phyloP scores from a whole-genome alignment of 2,329 filamentous ascomycete genomes.

The Elsinoe ampelina region DNA sequence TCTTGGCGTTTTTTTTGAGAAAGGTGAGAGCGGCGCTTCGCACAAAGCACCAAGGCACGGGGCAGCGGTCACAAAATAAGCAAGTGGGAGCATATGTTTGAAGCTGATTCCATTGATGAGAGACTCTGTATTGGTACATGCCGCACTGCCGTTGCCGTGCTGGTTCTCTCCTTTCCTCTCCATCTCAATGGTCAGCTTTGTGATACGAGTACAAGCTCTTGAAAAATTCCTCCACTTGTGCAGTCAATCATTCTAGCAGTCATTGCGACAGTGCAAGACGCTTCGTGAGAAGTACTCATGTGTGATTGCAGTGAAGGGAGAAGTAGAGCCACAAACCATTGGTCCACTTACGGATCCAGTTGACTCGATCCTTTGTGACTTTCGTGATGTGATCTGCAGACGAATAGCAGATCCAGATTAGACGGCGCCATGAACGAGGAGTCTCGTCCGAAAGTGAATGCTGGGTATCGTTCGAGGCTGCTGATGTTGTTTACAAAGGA shows the following conservation, averaged over 20 bases:
- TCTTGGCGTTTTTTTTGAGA: background rate
- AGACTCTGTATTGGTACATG: background rate
- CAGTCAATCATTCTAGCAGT: too few relatives aligned
- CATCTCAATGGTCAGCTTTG: too few relatives aligned
- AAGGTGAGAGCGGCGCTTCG: background rate
- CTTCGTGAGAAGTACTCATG: background rate
- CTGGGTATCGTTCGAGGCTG: too few relatives aligned
- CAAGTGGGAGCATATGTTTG: too few relatives aligned
- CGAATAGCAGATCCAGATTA: background rate
- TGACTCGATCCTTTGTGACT: background rate
- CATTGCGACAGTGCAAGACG: background rate
- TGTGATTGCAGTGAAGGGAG: background rate
- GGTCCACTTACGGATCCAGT: slow-evolving; percentile 2
- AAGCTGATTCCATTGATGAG: background rate
- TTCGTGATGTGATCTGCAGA: background rate
- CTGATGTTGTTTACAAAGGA: background rate
- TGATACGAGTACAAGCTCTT: too few relatives aligned
- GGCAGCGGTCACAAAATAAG: too few relatives aligned
- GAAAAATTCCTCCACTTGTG: background rate
- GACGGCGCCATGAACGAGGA: too few relatives aligned
- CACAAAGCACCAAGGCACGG: too few relatives aligned
- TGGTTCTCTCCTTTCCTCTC: too few relatives aligned
- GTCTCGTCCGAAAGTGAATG: background rate
- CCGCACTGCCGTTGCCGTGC: background rate
- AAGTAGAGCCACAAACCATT: slow-evolving; percentile 1